Conservation (phyloP, 2,329 filamentous ascomycete genomes). For the Aspergillus pseudoviridinutans region DNA sequence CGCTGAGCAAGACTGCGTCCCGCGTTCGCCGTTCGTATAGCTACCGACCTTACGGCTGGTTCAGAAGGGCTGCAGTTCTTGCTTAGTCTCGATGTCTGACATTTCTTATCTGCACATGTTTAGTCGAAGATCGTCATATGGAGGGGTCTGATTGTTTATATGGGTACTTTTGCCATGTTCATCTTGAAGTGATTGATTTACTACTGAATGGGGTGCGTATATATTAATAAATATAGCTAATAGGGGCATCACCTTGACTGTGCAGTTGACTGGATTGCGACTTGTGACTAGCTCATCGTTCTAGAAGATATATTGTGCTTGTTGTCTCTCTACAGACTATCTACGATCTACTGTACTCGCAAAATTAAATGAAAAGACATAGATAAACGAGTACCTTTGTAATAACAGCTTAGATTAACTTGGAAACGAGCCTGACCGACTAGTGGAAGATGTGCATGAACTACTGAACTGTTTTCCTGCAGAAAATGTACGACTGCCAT, state of each 20-base stretch:
- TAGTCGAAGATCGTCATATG: not conserved
- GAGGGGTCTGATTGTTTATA: not conserved
- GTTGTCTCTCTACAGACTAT: too few species aligned
- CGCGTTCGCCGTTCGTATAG: not conserved
- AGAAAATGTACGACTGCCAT: too few species aligned
- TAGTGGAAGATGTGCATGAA: not conserved
- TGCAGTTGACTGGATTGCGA: not conserved
- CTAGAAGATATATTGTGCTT: too few species aligned
- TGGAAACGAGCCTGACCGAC: not conserved
- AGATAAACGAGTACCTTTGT: not conserved
- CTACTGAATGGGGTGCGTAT: not conserved
- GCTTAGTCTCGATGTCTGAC: not conserved
- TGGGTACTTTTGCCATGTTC: not conserved
- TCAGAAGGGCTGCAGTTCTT: not conserved
- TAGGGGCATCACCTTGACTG: not conserved
- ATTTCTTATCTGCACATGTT: not conserved
- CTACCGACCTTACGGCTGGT: not conserved
- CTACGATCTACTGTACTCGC: too few species aligned
- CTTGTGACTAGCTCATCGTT: too few species aligned
- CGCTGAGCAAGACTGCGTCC: slow-evolving; percentile 24
- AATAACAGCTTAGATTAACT: not conserved
- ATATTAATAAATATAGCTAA: not conserved
- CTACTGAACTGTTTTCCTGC: not conserved
- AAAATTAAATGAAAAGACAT: not conserved
- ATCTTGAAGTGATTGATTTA: not conserved